Base-by-base conservation (phyloP, 257 asterid species). In the Solanum tacnaense region DNA sequence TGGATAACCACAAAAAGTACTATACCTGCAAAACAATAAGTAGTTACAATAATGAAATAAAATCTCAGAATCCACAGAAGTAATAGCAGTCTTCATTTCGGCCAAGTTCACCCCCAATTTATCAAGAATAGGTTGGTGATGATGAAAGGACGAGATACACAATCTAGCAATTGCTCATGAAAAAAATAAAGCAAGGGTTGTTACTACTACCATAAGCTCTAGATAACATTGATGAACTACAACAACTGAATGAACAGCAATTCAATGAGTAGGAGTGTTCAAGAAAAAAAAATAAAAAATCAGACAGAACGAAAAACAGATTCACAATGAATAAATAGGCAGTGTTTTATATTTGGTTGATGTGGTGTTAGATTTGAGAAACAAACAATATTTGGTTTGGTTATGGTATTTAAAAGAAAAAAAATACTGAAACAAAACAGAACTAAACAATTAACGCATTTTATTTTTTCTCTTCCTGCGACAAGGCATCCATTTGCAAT, bases 1-100 rank as follows among this genome's bases (percentile, higher is more conserved):
- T 84, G 99, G 98, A 92, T 94, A 96, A 86, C 98, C 96, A 87
- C 96, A 94, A 89, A 97, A 97, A 34, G 99, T 97, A 92, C 95
- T 93, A 88, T 97, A 96, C 85, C 99, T 97, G 93, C 89, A 76
- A 89, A 90, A 89, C 72, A 31, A 74, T 73, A 27, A 78, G 88
- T 46, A 86, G 87, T 60, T 85, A 83, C 76, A 73, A 84, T 90
- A 85, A 56, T 68, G 89, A 85, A 34, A 60, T 68, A 62, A 83
- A n/a, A 27, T 71, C 68, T 82, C 16, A 32, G 27, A 85, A 23
- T 4, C 58, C n/a, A 25, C 46, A n/a, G 86, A 23, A 81, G 68
- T 38, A 31, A 36, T 73, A 15, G 84, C 75, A 67, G 85, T 29
- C 41, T 29, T 49, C 41, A 81, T 49, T 46, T 81, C 27, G 23